phyloP scores from a whole-genome alignment of 2,329 filamentous ascomycete species.

The Chrysoporthe deuterocubensis region DNA sequence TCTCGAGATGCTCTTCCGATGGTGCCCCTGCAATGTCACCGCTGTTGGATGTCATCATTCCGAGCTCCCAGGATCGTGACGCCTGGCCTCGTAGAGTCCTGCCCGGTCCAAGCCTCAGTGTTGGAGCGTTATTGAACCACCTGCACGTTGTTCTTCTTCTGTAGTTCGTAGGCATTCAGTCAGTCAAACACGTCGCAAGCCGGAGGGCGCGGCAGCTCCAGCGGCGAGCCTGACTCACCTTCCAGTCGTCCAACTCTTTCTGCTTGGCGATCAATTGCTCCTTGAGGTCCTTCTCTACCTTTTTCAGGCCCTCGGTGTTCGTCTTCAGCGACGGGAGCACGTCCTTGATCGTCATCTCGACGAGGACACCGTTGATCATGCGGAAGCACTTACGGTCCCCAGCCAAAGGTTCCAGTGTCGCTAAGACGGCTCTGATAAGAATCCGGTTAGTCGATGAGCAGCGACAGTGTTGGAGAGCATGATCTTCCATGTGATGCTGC shows the following conservation, averaged over 20 bases:
- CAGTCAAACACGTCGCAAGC: conserved; percentile 12
- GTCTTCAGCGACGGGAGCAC: conserved; percentile 89
- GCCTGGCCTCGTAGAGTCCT: not conserved
- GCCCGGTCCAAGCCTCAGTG: not conserved
- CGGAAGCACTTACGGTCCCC: conserved; percentile 95
- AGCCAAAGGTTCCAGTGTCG: conserved; percentile 83
- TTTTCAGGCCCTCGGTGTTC: conserved; percentile 90
- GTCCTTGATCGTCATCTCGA: conserved; percentile 92
- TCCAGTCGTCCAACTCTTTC: conserved; percentile 96
- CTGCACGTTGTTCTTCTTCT: conserved; percentile 91
- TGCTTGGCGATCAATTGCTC: conserved; percentile 97
- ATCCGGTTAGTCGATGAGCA: conserved; percentile 26
- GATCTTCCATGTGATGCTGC: not conserved
- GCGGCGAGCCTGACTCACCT: conserved; percentile 64
- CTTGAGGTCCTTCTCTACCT: conserved; percentile 90
- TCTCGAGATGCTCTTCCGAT: not conserved
- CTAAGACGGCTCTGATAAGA: conserved; percentile 78
- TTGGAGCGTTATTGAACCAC: conserved; percentile 67
- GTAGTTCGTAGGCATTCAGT: conserved; percentile 31
- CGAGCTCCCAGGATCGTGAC: not conserved
- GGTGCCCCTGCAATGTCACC: not conserved
- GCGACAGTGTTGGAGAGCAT: conserved; percentile 7
- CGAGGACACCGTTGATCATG: conserved; percentile 95
- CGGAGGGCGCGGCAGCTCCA: conserved; percentile 9
- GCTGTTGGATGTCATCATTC: not conserved